A percentile compares a stretch with the other conserved stretches of the same genome.
phyloP scores from a whole-genome alignment of 2,329 filamentous ascomycete genomes.

The Metarhizium anisopliae region DNA sequence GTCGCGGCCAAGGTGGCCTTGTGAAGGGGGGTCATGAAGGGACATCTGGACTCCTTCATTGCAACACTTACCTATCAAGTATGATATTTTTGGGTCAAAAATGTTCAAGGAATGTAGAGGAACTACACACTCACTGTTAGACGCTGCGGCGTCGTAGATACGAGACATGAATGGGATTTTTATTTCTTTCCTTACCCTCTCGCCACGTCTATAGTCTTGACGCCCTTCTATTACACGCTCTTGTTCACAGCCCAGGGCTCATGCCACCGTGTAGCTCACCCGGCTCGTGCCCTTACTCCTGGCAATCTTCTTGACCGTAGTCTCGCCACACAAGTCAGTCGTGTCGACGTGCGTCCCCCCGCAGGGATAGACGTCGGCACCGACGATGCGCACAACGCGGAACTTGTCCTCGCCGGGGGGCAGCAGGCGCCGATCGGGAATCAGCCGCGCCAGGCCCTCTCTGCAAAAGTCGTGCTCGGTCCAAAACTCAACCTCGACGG shows the following conservation, averaged over 20 bases:
- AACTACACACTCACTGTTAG: too few species aligned
- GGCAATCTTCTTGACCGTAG: constrained; percentile 58
- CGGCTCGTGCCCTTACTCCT: constrained; percentile 54
- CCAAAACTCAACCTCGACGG: constrained; percentile 58
- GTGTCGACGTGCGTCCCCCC: constrained; percentile 64
- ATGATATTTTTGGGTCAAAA: too few species aligned
- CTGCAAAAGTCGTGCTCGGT: constrained; percentile 49
- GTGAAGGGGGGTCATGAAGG: constrained; percentile 4
- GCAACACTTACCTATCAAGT: too few species aligned
- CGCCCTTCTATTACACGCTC: too few species aligned
- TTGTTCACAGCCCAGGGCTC: not conserved
- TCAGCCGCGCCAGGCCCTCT: constrained; percentile 45
- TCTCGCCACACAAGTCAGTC: constrained; percentile 49
- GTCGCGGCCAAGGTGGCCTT: constrained; percentile 46
- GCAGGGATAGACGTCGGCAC: constrained; percentile 63
- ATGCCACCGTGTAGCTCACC: constrained; percentile 35
- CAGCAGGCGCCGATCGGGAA: constrained; percentile 37
- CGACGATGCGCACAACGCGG: constrained; percentile 50
- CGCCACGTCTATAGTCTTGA: too few species aligned
- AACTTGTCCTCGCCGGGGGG: constrained; percentile 41
- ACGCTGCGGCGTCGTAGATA: too few species aligned
- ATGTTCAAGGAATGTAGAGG: too few species aligned
- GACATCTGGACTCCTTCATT: too few species aligned
- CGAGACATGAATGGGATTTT: too few species aligned
- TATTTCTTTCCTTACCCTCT: too few species aligned